phyloP scores from a whole-genome alignment of 768 basidiomycete genomes.

The Tricholomella constricta region DNA sequence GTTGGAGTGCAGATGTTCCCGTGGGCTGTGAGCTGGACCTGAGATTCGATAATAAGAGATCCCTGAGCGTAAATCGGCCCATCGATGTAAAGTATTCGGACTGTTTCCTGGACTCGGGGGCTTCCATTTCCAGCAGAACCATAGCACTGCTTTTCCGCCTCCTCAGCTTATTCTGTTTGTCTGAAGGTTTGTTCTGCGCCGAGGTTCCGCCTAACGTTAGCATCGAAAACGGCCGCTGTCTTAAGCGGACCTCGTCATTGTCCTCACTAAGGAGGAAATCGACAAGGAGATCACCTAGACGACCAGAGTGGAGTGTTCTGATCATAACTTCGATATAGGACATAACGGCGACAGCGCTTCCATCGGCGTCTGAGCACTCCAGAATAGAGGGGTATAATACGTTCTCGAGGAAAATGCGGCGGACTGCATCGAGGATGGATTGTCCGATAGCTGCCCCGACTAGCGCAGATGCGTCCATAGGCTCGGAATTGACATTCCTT shows the following conservation, averaged over 20 bases:
- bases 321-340: constrained; percentile 92
- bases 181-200: constrained; percentile 34
- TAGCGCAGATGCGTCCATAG: constrained; percentile 58
- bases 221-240: constrained; percentile 45
- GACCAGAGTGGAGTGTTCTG: constrained; percentile 67
- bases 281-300: constrained; percentile 70
- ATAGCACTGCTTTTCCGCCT: constrained; percentile 87
- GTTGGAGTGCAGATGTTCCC: constrained; percentile 75
- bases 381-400: constrained; percentile 91
- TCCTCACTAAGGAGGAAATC: constrained; percentile 85
- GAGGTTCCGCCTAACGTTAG: constrained; percentile 44
- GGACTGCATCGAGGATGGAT: constrained; percentile 80
- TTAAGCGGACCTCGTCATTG: constrained; percentile 59
- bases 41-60: constrained; percentile 81
- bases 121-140: constrained; percentile 85
- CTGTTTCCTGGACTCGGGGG: constrained; percentile 66
- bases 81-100: constrained; percentile 86
- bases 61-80: constrained; percentile 90
- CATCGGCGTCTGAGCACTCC: constrained; percentile 90
- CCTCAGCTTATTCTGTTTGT: constrained; percentile 48
- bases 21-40: constrained; percentile 66
- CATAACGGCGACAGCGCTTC: constrained; percentile 96
- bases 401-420: constrained; percentile 87
- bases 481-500: constrained; percentile 56
- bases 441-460: constrained; percentile 83